Evolutionary conservation across 305 asterid species (phyloP), one percentile per base, ranked within the genome.

Genomic region (Rubia occidens): DNA sequence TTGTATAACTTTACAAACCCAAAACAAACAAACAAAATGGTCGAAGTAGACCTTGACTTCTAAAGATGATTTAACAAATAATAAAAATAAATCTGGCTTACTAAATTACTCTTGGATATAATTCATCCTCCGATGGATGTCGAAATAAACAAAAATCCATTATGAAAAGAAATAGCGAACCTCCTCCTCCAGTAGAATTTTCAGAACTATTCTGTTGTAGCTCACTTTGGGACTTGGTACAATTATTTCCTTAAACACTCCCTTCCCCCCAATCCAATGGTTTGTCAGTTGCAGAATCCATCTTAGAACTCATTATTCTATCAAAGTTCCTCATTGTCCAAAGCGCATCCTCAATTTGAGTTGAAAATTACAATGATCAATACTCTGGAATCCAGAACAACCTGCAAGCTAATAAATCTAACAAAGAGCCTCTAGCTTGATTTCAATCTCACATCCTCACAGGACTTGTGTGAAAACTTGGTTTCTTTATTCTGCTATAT

Each of bases 31-130:
- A 29, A 29, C 1, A 29, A 29, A 29, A 29, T 29, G 35, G 35
- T 29, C 35, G 35, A 29, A 29, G 35, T 29, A 29, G 35, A 29
- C 35, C 35, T 29, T 29, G 35, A 29, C 35, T 29, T 29, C 35
- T 29, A 29, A 29, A 29, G 35, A 29, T 29, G 35, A 29, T 29
- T 29, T 29, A 29, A 29, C 35, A 1, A 2, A 29, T 29, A 29
- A 40, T 13, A 45, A 10, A 8, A 64, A 69, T 64, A 11, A 42
- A 71, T 1, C 14, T 35, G 15, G 74, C 80, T 78, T 83, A 94
- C 99, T 97, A 94, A 53, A 88, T 83, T 72, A 90, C 84, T 78
- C 88, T 86, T 73, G 85, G 86, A 79, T 84, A 94, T 45, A 24
- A 49, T 69, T 66, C 74, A 62, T 79, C 67, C 21, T 66, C 81